A percentile compares a stretch with the other conserved stretches of the same genome.
These are phyloP conservation scores for Dillenia suffruticosa DNA, from an alignment of 164 flowering plant genomes.

Conservation along the genomic window DNA sequence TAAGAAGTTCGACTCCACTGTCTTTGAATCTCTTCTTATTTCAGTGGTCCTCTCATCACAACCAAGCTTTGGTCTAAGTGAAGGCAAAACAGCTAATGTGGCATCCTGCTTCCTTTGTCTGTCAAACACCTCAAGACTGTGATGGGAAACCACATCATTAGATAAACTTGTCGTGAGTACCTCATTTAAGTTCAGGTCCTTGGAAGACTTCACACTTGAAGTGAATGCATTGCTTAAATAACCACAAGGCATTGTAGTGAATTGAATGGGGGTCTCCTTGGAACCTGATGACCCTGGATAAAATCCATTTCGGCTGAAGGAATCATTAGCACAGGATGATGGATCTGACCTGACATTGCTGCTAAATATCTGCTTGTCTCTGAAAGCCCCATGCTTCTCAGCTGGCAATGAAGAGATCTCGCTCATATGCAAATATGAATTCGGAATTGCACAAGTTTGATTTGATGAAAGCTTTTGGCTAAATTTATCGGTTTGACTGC, in stretches of 20 bases:
- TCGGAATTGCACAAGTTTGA: slow-evolving; percentile 20
- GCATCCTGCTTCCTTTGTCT: slow-evolving; percentile 28
- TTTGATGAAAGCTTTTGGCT: slow-evolving; percentile 16
- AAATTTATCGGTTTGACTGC: slow-evolving; percentile 13
- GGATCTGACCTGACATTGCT: slow-evolving; percentile 13
- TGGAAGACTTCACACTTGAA: slow-evolving; percentile 29
- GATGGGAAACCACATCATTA: slow-evolving; percentile 14
- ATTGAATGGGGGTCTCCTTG: slow-evolving; percentile 16
- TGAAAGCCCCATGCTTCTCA: slow-evolving; percentile 9
- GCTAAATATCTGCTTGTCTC: slow-evolving; percentile 16
- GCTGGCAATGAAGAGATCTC: slow-evolving; percentile 10
- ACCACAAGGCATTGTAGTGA: slow-evolving; percentile 24
- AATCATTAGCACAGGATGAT: slow-evolving; percentile 12
- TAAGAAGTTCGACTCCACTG: slow-evolving; percentile 16
- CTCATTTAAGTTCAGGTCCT: slow-evolving; percentile 31
- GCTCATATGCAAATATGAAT: slow-evolving; percentile 10
- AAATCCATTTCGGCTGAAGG: slow-evolving; percentile 17
- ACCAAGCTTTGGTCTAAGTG: slow-evolving; percentile 24
- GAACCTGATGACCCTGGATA: slow-evolving; percentile 13
- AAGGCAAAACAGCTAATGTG: slow-evolving; percentile 19
- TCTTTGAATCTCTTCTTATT: slow-evolving; percentile 13
- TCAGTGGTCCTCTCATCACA: slow-evolving; percentile 10
- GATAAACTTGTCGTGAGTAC: slow-evolving; percentile 25
- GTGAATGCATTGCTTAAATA: slow-evolving; percentile 3
- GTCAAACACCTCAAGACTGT: slow-evolving; percentile 19